Conservation (phyloP, 2,329 filamentous ascomycete genomes). For the Aspergillus neoniger region DNA sequence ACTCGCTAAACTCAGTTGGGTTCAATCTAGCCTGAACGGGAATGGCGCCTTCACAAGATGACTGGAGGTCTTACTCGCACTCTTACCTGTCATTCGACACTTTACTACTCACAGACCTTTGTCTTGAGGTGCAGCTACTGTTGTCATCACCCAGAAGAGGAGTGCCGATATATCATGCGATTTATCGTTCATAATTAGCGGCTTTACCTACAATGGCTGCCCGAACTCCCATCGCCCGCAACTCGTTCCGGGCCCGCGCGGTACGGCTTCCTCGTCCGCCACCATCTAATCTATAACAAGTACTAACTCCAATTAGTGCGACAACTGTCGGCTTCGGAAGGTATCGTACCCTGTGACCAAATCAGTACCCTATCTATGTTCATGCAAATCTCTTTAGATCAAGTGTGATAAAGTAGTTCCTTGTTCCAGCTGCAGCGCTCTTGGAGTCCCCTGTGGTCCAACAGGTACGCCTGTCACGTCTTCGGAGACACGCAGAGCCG, state of each 20-base stretch:
- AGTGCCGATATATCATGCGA: neutral
- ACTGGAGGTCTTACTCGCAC: neutral
- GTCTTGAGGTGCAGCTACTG: neutral
- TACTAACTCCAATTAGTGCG: constrained; percentile 21
- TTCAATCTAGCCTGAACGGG: neutral
- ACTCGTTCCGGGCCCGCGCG: constrained; percentile 28
- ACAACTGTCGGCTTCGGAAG: constrained; percentile 32
- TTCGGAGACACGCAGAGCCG: constrained; percentile 9
- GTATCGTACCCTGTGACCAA: constrained; percentile 12
- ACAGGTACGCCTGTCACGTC: constrained; percentile 7
- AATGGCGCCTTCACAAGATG: neutral
- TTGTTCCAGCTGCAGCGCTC: constrained; percentile 25
- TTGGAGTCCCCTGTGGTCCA: constrained; percentile 22
- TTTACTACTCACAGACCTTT: neutral
- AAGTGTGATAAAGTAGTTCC: constrained; percentile 27
- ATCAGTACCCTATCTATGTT: neutral
- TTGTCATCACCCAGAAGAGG: neutral
- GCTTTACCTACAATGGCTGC: constrained; percentile 12
- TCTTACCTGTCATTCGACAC: neutral
- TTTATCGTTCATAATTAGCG: neutral
- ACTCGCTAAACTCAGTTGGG: neutral
- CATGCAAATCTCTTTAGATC: constrained; percentile 14
- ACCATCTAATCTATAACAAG: neutral
- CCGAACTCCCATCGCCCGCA: constrained; percentile 11
- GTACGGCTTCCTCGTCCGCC: constrained; percentile 15